Percentiles rank a stretch among this genome's conserved stretches.
These are phyloP conservation scores for Barnettozyma vustinii DNA, from an alignment of 805 yeast genomes.

Conservation along the genomic window DNA sequence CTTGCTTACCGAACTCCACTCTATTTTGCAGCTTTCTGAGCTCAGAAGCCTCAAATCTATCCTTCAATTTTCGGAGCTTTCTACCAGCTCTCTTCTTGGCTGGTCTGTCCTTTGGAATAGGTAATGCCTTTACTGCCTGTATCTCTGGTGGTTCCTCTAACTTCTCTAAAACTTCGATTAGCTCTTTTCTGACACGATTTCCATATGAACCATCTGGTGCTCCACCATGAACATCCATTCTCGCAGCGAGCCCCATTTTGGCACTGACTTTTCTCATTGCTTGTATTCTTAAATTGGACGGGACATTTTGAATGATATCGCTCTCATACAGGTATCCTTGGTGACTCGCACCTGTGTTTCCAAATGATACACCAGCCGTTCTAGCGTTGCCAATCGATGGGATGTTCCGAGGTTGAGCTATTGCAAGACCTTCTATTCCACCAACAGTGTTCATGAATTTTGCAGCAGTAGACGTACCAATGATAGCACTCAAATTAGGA, in stretches of 20 bases:
- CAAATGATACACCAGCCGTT: slow-evolving; percentile 33
- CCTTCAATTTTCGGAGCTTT: slow-evolving; percentile 72
- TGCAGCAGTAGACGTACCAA: slow-evolving; percentile 71
- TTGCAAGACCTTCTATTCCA: slow-evolving; percentile 58
- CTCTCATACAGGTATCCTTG: slow-evolving; percentile 65
- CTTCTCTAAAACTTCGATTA: slow-evolving; percentile 60
- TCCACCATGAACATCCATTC: slow-evolving; percentile 58
- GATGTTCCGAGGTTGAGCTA: slow-evolving; percentile 77
- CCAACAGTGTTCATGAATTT: slow-evolving; percentile 66
- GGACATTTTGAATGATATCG: slow-evolving; percentile 53
- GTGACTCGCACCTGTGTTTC: slow-evolving; percentile 45
- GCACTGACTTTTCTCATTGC: slow-evolving; percentile 78
- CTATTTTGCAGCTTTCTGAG: slow-evolving; percentile 78
- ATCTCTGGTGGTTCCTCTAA: slow-evolving; percentile 73
- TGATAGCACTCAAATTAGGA: slow-evolving; percentile 70
- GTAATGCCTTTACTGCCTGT: slow-evolving; percentile 55
- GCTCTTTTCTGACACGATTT: slow-evolving; percentile 49
- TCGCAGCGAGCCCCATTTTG: slow-evolving; percentile 74
- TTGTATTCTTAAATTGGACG: slow-evolving; percentile 54
- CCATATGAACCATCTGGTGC: slow-evolving; percentile 52
- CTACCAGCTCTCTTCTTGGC: slow-evolving; percentile 86
- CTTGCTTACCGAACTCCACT: slow-evolving; percentile 76
- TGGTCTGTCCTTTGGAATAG: slow-evolving; percentile 62
- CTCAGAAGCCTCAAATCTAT: slow-evolving; percentile 76
- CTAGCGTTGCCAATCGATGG: slow-evolving; percentile 67